Evolutionary conservation across 1,139 yeast species (phyloP), one percentile per base, ranked within the genome.

Genomic region (Sugiyamaella sp.): DNA sequence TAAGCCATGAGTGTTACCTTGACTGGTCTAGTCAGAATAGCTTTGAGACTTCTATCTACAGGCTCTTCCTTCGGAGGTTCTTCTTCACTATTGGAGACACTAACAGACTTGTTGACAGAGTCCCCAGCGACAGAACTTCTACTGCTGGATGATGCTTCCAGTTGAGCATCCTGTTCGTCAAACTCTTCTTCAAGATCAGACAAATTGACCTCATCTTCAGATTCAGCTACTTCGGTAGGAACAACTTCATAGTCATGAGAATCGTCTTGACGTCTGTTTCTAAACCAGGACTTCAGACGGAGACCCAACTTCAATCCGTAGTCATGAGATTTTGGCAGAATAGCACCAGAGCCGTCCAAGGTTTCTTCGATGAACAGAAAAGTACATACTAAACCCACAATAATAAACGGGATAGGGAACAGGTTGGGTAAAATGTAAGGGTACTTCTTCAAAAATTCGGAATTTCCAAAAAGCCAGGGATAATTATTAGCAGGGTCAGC

Each of bases 361-460:
- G 87, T 81, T 65, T 84, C 89, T 64, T 82, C 85, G 38, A 84
- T 65, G 61, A 82, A 82, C 37, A 84, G 72, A 37, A 76, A 64
- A 9, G 71, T 80, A 39, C 71, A 58, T 1, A 73, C 25, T 33
- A 78, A 60, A 22, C 82, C 77, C 39, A 71, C 47, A 17, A 65
- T 22, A 24, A 66, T 49, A 20, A 67, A 49, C 1, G 68, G 51
- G 3, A 82, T 75, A 16, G 84, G 82, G n/a, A 80, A 80, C 14
- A 84, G 63, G 63, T 83, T 84, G 8, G 86, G 81, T 58, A 82
- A 67, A 0, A 85, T 81, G 62, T 82, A 84, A 0, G 88, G 88
- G 61, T 74, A 74, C 27, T 65, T 68, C 21, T 68, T 64, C 24
- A 78, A 68, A 53, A 80, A 46, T 24, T 54, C 53, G 32, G 58